Conservation (phyloP, 2,329 filamentous ascomycete species). For the Cladobotryum protrusum region DNA sequence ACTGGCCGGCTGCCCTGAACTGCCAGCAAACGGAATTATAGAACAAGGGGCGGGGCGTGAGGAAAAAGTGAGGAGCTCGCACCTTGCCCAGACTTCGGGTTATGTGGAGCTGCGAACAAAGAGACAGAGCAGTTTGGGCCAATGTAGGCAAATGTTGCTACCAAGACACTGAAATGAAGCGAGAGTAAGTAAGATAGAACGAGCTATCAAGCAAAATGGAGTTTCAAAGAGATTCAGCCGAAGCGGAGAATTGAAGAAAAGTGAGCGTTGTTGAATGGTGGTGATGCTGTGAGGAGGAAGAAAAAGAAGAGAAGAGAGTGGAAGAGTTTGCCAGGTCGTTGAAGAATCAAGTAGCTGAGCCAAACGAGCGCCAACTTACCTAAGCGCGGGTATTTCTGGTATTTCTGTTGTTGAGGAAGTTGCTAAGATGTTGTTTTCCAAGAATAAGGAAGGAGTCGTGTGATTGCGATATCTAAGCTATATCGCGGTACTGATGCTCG, state of each 20-base stretch:
- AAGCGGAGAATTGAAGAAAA: slow-evolving; percentile 22
- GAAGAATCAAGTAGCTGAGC: neutral
- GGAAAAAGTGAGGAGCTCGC: slow-evolving; percentile 12
- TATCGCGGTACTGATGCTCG: neutral
- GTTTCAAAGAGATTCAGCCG: slow-evolving; percentile 27
- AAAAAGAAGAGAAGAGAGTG: slow-evolving; percentile 14
- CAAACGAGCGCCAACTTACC: slow-evolving; percentile 4
- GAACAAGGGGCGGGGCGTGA: neutral
- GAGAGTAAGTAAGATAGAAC: slow-evolving; percentile 54
- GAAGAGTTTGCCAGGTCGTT: slow-evolving; percentile 1
- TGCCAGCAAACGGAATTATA: neutral
- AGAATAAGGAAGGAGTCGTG: slow-evolving; percentile 10
- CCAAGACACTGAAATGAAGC: slow-evolving; percentile 50
- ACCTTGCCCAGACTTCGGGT: slow-evolving; percentile 23
- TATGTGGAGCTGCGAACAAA: slow-evolving; percentile 23
- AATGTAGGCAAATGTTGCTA: slow-evolving; percentile 39
- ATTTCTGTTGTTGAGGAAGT: slow-evolving; percentile 7
- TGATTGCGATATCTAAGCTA: neutral
- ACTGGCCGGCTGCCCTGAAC: no score
- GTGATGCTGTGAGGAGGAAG: slow-evolving; percentile 40
- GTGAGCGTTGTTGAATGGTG: slow-evolving; percentile 37
- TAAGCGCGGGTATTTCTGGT: slow-evolving; percentile 4
- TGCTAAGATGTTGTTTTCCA: slow-evolving; percentile 1
- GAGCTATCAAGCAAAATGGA: slow-evolving; percentile 54
- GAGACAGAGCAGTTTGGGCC: slow-evolving; percentile 21